A percentile compares a stretch with the other conserved stretches of the same genome.
phyloP scores from a whole-genome alignment of 2,329 filamentous ascomycete genomes.

The Ceratocystis alfenasii region DNA sequence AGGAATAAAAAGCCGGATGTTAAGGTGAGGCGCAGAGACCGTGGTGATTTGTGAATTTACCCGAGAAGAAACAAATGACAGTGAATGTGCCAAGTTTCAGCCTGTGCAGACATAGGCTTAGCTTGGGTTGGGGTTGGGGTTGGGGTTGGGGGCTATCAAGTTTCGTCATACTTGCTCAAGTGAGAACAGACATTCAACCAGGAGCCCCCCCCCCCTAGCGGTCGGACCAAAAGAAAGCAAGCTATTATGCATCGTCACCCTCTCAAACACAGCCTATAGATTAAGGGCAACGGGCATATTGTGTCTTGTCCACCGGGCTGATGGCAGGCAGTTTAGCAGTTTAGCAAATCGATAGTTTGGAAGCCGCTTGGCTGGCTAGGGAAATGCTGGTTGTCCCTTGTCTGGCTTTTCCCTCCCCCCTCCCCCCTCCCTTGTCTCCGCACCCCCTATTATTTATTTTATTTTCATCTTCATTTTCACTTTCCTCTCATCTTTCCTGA shows the following conservation, averaged over 20 bases:
- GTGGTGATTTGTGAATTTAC: neutral
- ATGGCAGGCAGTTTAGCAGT: neutral
- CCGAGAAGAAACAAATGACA: slow-evolving; percentile 4
- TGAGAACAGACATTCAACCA: slow-evolving; percentile 13
- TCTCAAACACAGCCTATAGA: slow-evolving; percentile 3
- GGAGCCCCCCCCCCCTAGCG: neutral
- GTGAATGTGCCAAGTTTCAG: slow-evolving; percentile 1
- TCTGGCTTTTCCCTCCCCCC: too few species aligned
- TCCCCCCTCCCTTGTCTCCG: too few species aligned
- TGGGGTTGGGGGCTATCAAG: neutral
- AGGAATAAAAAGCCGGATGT: neutral
- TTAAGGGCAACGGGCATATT: slow-evolving; percentile 9
- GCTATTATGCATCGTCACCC: slow-evolving; percentile 1
- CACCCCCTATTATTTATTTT: neutral
- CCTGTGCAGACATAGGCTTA: neutral
- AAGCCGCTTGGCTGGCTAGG: neutral
- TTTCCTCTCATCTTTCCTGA: neutral
- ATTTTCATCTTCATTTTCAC: neutral
- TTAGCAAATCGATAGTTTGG: neutral
- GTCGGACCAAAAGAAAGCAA: neutral
- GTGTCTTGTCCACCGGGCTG: neutral
- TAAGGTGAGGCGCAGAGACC: neutral
- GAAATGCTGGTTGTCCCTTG: too few species aligned
- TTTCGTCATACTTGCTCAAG: neutral
- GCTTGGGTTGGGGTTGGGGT: slow-evolving; percentile 1